Percentiles rank a stretch among this genome's conserved stretches.
Conservation (phyloP, 1,284 basidiomycete genomes). For the Irpex sp. region DNA sequence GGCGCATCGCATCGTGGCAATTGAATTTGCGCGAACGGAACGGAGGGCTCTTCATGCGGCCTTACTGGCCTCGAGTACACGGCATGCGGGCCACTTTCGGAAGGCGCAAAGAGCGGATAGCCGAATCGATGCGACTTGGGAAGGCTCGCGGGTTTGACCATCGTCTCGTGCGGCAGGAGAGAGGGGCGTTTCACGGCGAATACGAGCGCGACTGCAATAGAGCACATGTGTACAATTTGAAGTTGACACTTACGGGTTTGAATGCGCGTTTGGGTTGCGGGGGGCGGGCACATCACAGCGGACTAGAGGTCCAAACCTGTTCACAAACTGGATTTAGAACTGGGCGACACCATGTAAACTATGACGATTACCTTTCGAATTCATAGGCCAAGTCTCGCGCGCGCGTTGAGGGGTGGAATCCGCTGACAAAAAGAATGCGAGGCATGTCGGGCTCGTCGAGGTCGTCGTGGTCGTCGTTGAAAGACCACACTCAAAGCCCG, state of each 20-base stretch:
- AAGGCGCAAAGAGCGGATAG: neutral
- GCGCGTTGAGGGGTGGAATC: constrained; percentile 75
- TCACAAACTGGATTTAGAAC: constrained; percentile 4
- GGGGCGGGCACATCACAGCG: constrained; percentile 90
- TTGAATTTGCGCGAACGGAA: constrained; percentile 16
- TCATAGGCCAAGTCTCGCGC: constrained; percentile 83
- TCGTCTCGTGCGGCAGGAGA: constrained; percentile 9
- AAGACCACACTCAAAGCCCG: neutral
- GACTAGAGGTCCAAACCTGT: constrained; percentile 70
- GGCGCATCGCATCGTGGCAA: constrained; percentile 19
- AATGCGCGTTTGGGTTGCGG: constrained; percentile 64
- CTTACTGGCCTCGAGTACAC: constrained; percentile 8
- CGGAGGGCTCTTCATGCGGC: neutral
- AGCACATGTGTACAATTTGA: constrained; percentile 17
- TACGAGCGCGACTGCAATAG: constrained; percentile 28
- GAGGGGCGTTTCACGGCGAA: constrained; percentile 21
- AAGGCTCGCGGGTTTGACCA: constrained; percentile 1
- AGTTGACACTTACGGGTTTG: constrained; percentile 70
- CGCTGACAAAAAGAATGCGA: constrained; percentile 85
- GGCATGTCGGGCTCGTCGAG: constrained; percentile 38
- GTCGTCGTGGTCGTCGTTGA: constrained; percentile 1
- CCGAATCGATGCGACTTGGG: neutral
- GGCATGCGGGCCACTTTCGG: neutral
- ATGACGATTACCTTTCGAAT: constrained; percentile 67
- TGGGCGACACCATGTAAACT: neutral